Percentiles rank a stretch among this genome's conserved stretches.
These are phyloP conservation scores for Rosa chinensis DNA, from an alignment of 306 rosid genomes.

Conservation along the genomic window DNA sequence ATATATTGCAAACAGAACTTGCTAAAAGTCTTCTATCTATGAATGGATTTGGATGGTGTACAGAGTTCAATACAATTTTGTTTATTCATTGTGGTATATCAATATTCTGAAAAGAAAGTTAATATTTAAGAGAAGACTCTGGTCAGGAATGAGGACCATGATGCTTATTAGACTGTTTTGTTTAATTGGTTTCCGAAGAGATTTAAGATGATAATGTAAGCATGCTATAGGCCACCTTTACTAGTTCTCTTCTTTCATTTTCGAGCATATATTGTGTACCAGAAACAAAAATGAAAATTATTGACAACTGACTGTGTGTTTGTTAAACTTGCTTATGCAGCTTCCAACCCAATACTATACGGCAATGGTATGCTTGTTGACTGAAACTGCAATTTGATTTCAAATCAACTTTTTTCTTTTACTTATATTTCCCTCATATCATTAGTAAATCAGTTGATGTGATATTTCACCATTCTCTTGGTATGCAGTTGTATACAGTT, in stretches of 20 bases:
- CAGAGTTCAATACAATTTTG: not conserved
- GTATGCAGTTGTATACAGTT: slow-evolving; percentile 63
- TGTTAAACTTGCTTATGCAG: slow-evolving; percentile 54
- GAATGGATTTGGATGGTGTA: not conserved
- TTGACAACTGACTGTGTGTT: slow-evolving; percentile 27
- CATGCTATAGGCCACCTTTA: slow-evolving; percentile 7
- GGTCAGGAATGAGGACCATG: not conserved
- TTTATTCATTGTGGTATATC: not conserved
- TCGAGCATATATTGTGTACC: not conserved
- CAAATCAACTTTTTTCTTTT: not conserved
- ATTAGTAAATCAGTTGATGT: slow-evolving; percentile 10
- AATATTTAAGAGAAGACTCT: no score
- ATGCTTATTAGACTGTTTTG: no score
- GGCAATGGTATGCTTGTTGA: slow-evolving; percentile 66
- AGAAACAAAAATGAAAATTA: not conserved
- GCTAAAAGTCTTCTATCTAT: not conserved
- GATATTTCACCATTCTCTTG: slow-evolving; percentile 24
- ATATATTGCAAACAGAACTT: not conserved
- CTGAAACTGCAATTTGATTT: slow-evolving; percentile 16
- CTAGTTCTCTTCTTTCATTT: slow-evolving; percentile 5
- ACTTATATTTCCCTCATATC: not conserved
- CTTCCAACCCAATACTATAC: slow-evolving; percentile 79
- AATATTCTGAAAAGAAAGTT: not conserved
- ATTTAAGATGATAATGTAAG: slow-evolving; percentile 3
- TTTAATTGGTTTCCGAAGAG: not conserved